These are phyloP conservation scores for Apiospora rasikravindrae DNA, from an alignment of 2,329 filamentous ascomycete genomes.

Conservation along the genomic window DNA sequence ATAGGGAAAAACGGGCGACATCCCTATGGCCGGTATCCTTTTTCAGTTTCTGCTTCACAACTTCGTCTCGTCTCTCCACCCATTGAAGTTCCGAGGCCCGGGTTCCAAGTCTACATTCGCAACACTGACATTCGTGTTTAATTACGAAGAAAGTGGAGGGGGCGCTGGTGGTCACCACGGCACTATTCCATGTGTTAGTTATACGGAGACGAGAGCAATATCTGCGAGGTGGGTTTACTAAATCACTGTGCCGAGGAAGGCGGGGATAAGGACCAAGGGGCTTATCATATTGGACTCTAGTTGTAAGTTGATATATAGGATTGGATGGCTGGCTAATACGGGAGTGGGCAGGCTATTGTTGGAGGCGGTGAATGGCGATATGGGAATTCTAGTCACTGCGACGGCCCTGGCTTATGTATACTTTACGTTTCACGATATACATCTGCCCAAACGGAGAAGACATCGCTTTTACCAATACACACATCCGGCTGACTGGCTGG, in stretches of 20 bases:
- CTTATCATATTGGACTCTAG: not conserved
- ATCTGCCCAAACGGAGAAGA: not conserved
- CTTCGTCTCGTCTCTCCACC: too few relatives aligned
- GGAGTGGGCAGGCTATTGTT: not conserved
- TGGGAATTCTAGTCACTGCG: not conserved
- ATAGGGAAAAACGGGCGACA: too few relatives aligned
- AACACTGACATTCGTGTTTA: too few relatives aligned
- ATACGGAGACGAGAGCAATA: too few relatives aligned
- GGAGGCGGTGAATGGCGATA: too few relatives aligned
- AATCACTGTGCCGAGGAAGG: not conserved
- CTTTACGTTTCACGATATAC: too few relatives aligned
- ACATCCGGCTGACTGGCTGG: not conserved
- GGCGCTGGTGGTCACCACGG: not conserved
- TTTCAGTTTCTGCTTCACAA: too few relatives aligned
- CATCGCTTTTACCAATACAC: not conserved
- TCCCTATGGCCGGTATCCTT: too few relatives aligned
- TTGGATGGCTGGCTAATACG: not conserved
- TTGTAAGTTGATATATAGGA: not conserved
- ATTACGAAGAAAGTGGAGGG: not conserved
- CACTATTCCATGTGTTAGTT: not conserved
- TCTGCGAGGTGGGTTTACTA: too few relatives aligned
- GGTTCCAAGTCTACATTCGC: not conserved
- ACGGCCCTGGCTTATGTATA: not conserved
- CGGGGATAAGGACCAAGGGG: not conserved
- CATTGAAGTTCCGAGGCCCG: not conserved